phyloP scores from a whole-genome alignment of 352 stramenopile genomes.

The Albugo candida region DNA sequence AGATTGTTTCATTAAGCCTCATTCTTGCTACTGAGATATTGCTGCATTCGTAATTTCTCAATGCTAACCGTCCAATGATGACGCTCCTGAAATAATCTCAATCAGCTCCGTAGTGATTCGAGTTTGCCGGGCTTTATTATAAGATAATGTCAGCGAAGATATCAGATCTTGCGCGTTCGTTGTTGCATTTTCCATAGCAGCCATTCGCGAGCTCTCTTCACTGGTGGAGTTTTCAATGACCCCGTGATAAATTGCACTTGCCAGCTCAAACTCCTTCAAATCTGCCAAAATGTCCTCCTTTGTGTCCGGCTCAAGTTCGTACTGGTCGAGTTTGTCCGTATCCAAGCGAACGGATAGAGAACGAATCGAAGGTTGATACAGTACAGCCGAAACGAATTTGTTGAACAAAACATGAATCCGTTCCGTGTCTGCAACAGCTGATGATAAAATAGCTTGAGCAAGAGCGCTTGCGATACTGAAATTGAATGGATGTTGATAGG shows the following conservation, averaged over 20 bases:
- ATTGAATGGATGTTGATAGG: constrained; percentile 58
- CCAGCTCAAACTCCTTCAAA: constrained; percentile 90
- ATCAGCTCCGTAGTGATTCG: constrained; percentile 95
- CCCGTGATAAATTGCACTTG: constrained; percentile 83
- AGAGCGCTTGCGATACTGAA: constrained; percentile 87
- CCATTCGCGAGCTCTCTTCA: constrained; percentile 97
- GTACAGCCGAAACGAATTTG: constrained; percentile 90
- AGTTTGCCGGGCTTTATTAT: constrained; percentile 86
- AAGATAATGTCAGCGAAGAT: constrained; percentile 77
- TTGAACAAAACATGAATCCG: constrained; percentile 95
- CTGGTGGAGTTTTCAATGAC: constrained; percentile 96
- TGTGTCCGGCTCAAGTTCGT: constrained; percentile 96
- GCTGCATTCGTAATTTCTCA: not conserved
- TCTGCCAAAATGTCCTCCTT: constrained; percentile 93
- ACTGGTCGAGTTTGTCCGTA: constrained; percentile 70
- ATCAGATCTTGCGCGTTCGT: constrained; percentile 98
- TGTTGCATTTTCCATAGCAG: constrained; percentile 98
- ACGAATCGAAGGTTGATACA: constrained; percentile 87
- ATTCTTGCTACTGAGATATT: no score
- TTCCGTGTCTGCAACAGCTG: constrained; percentile 73
- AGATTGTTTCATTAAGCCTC: no score
- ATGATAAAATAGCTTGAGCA: constrained; percentile 67
- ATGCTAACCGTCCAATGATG: constrained; percentile 81
- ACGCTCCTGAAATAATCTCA: constrained; percentile 96
- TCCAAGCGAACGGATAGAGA: constrained; percentile 33